Evolutionary conservation across 2,329 filamentous ascomycete species (phyloP), one percentile per base, ranked within the genome.

Genomic region (Coleophoma cylindrospora): DNA sequence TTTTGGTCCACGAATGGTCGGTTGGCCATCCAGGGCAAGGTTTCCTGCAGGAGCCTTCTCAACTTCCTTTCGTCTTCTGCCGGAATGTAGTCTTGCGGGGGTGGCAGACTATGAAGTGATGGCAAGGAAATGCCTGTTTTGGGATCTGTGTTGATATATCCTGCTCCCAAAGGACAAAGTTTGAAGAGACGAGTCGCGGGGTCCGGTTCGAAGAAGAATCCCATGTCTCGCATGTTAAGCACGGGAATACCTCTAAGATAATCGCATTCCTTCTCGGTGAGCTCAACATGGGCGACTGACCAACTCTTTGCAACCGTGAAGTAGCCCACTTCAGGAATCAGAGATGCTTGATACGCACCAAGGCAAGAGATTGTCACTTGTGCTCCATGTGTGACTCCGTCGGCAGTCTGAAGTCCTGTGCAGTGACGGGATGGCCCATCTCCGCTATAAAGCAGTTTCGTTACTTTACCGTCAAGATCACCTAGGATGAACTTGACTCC

Each of bases 131-230:
- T 58, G 5, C 72, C 72, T 2, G 61, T 63, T 21, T 60, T 51
- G 27, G 70, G 66, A n/a, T 11, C 33, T 1, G 70, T 71, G 49
- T 78, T 77, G 45, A 72, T 69, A 54, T 71, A 77, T 0, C 74
- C 75, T 14, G 70, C 70, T 11, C 74, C 74, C 57, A 76, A 70
- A 0, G 74, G 74, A 54, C 74, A 77, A 9, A 78, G 57, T 62
- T 79, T 78, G 50, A 78, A 62, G 15, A 77, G 57, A 13, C 68
- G 68, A 0, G 74, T 76, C 52, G 68, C 67, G 1, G 72, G 72
- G 54, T 77, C 75, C 1, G 75, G 75, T 56, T 77, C 75, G 52
- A 79, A 77, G 61, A 76, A 74, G 63, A 78, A 77, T 1, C 75
- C 74, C 9, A 77, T 62, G 52, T 79, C 75, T n/a, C 75, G 69